Evolutionary conservation across 441 rosid genomes (phyloP).

Genomic region (Mallotus japonicus): DNA sequence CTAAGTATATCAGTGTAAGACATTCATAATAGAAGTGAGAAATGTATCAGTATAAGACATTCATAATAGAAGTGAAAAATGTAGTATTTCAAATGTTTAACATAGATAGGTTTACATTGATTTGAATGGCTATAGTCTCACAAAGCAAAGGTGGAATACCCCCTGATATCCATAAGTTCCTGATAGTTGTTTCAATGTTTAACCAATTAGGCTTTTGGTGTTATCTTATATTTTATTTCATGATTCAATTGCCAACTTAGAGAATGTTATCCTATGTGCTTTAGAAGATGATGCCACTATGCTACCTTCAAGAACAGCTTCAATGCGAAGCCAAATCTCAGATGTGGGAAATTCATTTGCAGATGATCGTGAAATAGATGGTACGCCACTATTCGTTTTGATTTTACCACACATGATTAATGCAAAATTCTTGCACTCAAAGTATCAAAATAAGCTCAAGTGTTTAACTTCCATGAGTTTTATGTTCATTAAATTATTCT

Average conservation of each 20-base stretch:
- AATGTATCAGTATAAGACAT: too few relatives aligned
- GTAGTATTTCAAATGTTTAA: not conserved
- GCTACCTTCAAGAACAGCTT: slow-evolving; percentile 48
- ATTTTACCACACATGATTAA: slow-evolving; percentile 9
- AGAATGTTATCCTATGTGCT: slow-evolving; percentile 13
- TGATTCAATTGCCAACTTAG: slow-evolving; percentile 2
- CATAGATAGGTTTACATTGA: not conserved
- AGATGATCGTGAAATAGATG: slow-evolving; percentile 45
- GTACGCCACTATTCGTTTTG: slow-evolving; percentile 31
- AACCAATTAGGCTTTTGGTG: not conserved
- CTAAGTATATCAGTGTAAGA: too few relatives aligned
- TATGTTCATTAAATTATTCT: too few relatives aligned
- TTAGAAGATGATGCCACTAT: slow-evolving; percentile 53
- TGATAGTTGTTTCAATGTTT: not conserved
- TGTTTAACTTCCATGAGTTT: not conserved
- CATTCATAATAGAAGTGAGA: too few relatives aligned
- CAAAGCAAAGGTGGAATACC: not conserved
- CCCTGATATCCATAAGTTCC: not conserved
- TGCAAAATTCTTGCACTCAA: not conserved
- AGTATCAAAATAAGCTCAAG: not conserved
- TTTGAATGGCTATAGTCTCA: not conserved
- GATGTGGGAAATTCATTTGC: slow-evolving; percentile 46
- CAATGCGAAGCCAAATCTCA: slow-evolving; percentile 44
- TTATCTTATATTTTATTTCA: not conserved
- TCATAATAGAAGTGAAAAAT: too few relatives aligned